A percentile compares a stretch with the other conserved stretches of the same genome.
These are phyloP conservation scores for Apiospora koreana DNA, from an alignment of 2,329 filamentous ascomycete genomes.

Conservation along the genomic window DNA sequence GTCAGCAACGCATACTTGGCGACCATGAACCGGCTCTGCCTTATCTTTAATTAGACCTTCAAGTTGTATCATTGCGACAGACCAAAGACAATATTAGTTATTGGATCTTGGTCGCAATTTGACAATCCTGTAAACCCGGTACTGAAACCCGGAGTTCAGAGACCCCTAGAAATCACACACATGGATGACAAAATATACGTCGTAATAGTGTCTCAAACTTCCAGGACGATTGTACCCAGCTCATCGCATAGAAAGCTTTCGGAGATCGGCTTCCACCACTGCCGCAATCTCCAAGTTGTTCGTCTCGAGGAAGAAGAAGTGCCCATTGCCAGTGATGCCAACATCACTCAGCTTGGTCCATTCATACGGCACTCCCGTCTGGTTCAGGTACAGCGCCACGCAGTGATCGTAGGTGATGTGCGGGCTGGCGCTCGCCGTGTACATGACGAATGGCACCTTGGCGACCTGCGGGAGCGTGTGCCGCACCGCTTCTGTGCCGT, in stretches of 20 bases:
- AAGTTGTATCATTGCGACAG: too few species aligned
- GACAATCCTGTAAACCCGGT: too few species aligned
- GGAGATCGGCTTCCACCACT: not conserved
- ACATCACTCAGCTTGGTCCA: constrained; percentile 15
- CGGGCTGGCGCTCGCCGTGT: constrained; percentile 13
- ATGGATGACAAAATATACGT: too few species aligned
- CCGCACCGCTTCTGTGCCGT: not conserved
- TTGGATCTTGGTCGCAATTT: too few species aligned
- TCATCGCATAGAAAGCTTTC: not conserved
- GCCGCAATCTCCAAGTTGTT: constrained; percentile 13
- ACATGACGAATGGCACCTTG: constrained; percentile 16
- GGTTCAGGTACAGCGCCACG: constrained; percentile 13
- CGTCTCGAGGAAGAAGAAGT: constrained; percentile 15
- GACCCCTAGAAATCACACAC: too few species aligned
- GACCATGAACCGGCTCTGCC: not conserved
- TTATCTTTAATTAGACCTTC: not conserved
- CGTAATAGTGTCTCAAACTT: too few species aligned
- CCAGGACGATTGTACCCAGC: too few species aligned
- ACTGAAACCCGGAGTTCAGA: too few species aligned
- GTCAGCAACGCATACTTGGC: not conserved
- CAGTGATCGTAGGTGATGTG: constrained; percentile 17
- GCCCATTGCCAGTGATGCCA: constrained; percentile 14
- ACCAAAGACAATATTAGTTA: too few species aligned
- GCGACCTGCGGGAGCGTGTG: constrained; percentile 13
- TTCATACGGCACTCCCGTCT: constrained; percentile 12